A percentile compares a stretch with the other conserved stretches of the same genome.
These are phyloP conservation scores for Vanilla planifolia DNA, from an alignment of 106 monocot species.

Conservation along the genomic window DNA sequence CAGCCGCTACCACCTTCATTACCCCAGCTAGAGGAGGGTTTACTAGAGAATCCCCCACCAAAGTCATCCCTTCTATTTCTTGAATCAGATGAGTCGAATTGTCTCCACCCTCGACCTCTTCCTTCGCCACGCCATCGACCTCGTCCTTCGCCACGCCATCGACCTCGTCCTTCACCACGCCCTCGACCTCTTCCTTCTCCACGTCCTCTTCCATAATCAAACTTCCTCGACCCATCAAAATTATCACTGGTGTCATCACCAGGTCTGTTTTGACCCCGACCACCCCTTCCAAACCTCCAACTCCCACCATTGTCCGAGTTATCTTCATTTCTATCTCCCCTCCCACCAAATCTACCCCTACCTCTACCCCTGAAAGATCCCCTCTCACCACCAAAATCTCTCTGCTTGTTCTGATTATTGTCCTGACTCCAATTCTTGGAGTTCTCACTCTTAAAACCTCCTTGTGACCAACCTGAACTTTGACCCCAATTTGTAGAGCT, in stretches of 20 bases:
- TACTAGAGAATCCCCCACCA: conserved; percentile 1
- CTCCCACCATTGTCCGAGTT: neutral
- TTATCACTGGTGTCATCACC: neutral
- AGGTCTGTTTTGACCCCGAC: neutral
- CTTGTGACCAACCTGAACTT: conserved; percentile 11
- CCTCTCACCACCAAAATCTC: conserved; percentile 5
- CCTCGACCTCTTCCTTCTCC: conserved; percentile 1
- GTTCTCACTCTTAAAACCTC: neutral
- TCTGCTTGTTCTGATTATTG: conserved; percentile 2
- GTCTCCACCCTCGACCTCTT: too few species aligned
- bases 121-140: neutral
- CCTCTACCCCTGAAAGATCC: conserved; percentile 9
- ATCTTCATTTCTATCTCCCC: conserved; percentile 10
- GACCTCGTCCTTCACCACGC: neutral
- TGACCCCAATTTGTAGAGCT: conserved; percentile 2
- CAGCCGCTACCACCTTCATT: neutral
- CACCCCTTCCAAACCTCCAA: conserved; percentile 10
- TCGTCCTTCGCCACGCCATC: conserved; percentile 1
- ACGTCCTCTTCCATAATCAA: conserved; percentile 4
- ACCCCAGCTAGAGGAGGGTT: neutral
- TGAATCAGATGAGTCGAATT: conserved; percentile 2
- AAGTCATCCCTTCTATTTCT: neutral
- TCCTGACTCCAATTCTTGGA: neutral
- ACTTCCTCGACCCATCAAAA: neutral
- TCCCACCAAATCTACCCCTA: conserved; percentile 7